These are phyloP conservation scores for Leccinum disarticulatum DNA, from an alignment of 768 basidiomycete genomes.

Conservation along the genomic window DNA sequence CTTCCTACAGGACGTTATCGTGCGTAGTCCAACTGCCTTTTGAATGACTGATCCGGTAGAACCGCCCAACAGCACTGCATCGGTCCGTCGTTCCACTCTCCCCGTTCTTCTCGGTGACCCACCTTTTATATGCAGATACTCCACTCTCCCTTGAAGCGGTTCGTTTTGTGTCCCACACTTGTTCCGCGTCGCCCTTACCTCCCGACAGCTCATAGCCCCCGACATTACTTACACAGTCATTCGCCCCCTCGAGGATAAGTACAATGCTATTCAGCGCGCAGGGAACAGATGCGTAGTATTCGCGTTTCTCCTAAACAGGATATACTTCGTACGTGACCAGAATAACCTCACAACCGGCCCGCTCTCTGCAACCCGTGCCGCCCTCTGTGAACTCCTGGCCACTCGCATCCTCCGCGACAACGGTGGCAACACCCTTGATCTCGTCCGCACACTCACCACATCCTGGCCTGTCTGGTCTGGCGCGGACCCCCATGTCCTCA, in stretches of 20 bases:
- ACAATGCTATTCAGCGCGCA: slow-evolving; percentile 62
- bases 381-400: slow-evolving; percentile 88
- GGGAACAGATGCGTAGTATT: slow-evolving; percentile 87
- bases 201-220: slow-evolving; percentile 67
- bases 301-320: slow-evolving; percentile 83
- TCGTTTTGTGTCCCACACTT: slow-evolving; percentile 24
- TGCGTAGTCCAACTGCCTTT: slow-evolving; percentile 27
- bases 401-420: slow-evolving; percentile 74
- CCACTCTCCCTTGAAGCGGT: slow-evolving; percentile 82
- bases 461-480: slow-evolving; percentile 81
- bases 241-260: slow-evolving; percentile 86
- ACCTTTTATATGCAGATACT: slow-evolving; percentile 54
- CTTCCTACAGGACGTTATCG: slow-evolving; percentile 57
- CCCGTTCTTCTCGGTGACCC: slow-evolving; percentile 2
- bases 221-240: slow-evolving; percentile 91
- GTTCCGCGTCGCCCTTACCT: slow-evolving; percentile 10
- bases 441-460: slow-evolving; percentile 71
- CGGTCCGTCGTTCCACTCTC: slow-evolving; percentile 40
- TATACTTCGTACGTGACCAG: slow-evolving; percentile 81
- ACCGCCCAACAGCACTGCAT: slow-evolving; percentile 60
- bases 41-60: slow-evolving; percentile 5
- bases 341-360: slow-evolving; percentile 61
- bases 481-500: slow-evolving; percentile 58
- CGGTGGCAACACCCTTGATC: slow-evolving; percentile 63
- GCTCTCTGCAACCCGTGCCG: slow-evolving; percentile 72